Conservation (phyloP, 202 grass and related monocot genomes). For the Carex arenaria region DNA sequence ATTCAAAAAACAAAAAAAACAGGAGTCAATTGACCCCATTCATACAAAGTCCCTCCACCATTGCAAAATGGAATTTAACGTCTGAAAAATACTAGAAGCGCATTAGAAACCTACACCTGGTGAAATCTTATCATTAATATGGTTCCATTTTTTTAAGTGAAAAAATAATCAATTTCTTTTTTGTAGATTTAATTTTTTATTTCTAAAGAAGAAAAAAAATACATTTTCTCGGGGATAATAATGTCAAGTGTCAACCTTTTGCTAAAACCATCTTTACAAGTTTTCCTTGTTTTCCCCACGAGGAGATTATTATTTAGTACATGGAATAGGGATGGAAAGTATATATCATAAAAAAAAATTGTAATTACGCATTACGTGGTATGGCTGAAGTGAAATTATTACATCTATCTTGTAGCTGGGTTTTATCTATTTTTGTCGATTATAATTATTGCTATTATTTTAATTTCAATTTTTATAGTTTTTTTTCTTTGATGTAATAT, state of each 20-base stretch:
- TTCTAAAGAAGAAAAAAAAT: no score
- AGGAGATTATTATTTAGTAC: not conserved
- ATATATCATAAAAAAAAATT: not conserved
- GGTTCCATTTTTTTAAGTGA: no score
- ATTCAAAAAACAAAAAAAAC: no score
- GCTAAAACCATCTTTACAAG: not conserved
- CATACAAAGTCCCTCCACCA: no score
- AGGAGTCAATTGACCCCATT: no score
- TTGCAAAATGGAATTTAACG: no score
- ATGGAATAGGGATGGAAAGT: not conserved
- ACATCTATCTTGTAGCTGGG: not conserved
- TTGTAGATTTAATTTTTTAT: no score
- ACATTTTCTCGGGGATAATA: not conserved
- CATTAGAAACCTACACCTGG: no score
- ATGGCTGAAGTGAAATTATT: not conserved
- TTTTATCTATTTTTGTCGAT: not conserved
- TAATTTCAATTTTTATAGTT: not conserved
- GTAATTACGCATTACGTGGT: not conserved
- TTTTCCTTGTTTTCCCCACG: not conserved
- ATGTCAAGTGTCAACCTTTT: not conserved
- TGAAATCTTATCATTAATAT: no score
- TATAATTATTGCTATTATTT: not conserved
- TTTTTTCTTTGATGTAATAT: not conserved
- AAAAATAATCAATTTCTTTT: no score
- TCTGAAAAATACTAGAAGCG: no score